These are phyloP conservation scores for Blastomyces parvus DNA, from an alignment of 2,329 filamentous ascomycete genomes.

Conservation along the genomic window DNA sequence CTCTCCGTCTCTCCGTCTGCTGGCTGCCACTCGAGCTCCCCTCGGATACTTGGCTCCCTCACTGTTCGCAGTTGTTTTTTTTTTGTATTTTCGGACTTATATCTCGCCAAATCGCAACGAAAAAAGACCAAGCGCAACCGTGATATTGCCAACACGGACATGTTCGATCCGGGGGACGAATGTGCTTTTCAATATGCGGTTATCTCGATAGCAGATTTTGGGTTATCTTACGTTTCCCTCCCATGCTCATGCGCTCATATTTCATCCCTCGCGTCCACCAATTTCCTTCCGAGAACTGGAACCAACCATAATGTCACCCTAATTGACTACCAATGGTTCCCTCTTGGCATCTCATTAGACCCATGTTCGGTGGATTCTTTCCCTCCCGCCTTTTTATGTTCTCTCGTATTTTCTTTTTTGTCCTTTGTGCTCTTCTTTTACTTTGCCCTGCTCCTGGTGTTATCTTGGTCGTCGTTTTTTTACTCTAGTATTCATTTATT, in stretches of 20 bases:
- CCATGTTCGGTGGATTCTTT: conserved; percentile 9
- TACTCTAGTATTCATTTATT: conserved; percentile 18
- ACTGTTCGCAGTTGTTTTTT: not conserved
- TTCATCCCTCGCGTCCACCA: not conserved
- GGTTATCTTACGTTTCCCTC: not conserved
- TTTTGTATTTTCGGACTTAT: not conserved
- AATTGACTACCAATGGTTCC: not conserved
- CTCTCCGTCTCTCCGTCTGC: not conserved
- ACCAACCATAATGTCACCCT: not conserved
- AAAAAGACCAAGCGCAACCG: not conserved
- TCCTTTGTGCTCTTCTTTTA: conserved; percentile 27
- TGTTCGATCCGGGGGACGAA: no score
- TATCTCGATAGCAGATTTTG: conserved; percentile 4
- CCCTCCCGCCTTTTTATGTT: conserved; percentile 17
- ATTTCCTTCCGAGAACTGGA: not conserved
- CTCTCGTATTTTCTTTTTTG: conserved; percentile 21
- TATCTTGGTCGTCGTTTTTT: conserved; percentile 23
- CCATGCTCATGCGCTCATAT: not conserved
- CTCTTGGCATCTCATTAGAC: conserved; percentile 10
- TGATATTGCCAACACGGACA: no score
- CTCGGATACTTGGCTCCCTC: not conserved
- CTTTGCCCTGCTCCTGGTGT: conserved; percentile 20
- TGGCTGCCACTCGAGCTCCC: not conserved
- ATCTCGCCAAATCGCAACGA: not conserved
- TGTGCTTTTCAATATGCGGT: no score